Base-by-base conservation (phyloP, 2,329 filamentous ascomycete species). In the Ceratocystis lukuohia region DNA sequence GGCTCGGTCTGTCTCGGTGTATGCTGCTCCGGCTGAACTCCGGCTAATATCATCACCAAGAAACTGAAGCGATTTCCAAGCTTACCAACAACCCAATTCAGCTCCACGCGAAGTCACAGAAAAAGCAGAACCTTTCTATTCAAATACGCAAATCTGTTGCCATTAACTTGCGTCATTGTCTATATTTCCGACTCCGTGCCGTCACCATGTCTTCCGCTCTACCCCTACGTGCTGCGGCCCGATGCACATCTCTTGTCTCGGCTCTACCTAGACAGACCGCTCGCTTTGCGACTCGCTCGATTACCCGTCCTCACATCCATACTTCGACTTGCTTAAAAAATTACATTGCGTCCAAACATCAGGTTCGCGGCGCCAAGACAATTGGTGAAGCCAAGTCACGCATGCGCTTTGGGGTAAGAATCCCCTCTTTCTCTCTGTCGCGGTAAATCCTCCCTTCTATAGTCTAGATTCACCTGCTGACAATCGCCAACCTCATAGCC, bases 351-450 rank as follows among this genome's bases (percentile, higher is more conserved):
- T 33, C 30, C 10, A 65, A 50, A 41, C 48, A 56, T 15, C 66
- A 65, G 28, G 37, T 22, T 67, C 65, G 68, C 62, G 77, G 76
- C 63, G 77, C 72, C 71, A 83, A 81, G 74, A 83, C 82, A 7
- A 78, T 84, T 28, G 82, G 84, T 71, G 79, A 85, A 75, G 80
- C 81, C 61, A 82, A 81, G 75, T 84, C 80, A 73, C 76, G 82
- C 69, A 80, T 84, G 70, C 78, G 79, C 69, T 81, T 80, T 64
- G 83, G 83, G 66, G 80, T 83, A 79, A 69, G 79, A 70, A 53
- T 20, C 6, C 3, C 15, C n/a, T 28, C 53, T n/a, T 22, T 22
- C 5, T 25, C 15, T 10, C 12, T 37, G 7, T 17, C 2, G 22
- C 65, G 7, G 6, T 57, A 4, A n/a, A 12, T 12, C 15, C 12